Conservation (phyloP, 768 basidiomycete species). For the Sporobolomyces pararoseus region DNA sequence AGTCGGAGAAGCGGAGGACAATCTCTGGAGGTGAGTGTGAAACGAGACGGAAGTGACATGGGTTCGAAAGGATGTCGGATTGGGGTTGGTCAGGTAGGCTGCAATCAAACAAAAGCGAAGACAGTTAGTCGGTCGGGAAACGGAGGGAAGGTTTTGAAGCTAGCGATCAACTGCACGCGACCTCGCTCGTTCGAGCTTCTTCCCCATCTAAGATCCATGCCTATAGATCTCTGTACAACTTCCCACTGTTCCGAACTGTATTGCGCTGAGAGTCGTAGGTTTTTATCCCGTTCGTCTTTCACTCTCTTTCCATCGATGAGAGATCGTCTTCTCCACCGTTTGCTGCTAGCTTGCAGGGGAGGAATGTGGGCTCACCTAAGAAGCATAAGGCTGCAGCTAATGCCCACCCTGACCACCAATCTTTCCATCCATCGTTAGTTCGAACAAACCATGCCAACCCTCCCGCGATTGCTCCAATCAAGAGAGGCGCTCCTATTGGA, state of each 20-base stretch:
- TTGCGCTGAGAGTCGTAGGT: too few relatives aligned
- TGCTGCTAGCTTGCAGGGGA: not conserved
- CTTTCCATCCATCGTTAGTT: constrained; percentile 2
- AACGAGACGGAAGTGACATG: constrained; percentile 98
- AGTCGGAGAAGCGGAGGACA: constrained; percentile 22
- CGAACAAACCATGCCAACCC: not conserved
- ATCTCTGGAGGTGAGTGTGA: constrained; percentile 52
- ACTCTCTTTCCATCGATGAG: too few relatives aligned
- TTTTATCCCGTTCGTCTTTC: too few relatives aligned
- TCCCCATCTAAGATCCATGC: not conserved
- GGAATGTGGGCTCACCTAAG: constrained; percentile 24
- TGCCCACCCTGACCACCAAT: constrained; percentile 36
- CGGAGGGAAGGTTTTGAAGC: not conserved
- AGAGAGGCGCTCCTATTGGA: not conserved
- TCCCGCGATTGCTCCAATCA: not conserved
- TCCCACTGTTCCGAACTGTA: too few relatives aligned
- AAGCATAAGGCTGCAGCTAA: constrained; percentile 19
- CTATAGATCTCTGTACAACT: too few relatives aligned
- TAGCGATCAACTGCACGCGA: not conserved
- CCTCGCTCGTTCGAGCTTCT: too few relatives aligned
- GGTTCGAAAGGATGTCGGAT: constrained; percentile 85
- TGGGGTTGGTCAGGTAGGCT: constrained; percentile 95
- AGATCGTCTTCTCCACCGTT: not conserved
- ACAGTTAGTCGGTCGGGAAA: not conserved
- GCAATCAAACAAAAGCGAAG: constrained; percentile 22